These are phyloP conservation scores for Trametes punicea DNA, from an alignment of 768 basidiomycete species.

Conservation along the genomic window DNA sequence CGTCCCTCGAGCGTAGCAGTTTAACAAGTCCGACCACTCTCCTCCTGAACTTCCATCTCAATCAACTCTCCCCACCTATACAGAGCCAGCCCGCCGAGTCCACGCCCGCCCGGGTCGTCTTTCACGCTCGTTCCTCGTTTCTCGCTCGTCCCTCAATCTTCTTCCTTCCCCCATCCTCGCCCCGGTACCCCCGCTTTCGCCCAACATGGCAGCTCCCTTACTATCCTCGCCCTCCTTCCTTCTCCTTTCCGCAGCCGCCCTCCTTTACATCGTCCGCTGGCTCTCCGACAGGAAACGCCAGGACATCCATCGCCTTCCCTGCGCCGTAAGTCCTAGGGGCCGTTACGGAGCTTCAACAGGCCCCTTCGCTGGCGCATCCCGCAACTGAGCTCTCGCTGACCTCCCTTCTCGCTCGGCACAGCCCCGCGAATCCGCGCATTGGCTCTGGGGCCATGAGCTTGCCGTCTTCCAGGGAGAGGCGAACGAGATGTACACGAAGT, in stretches of 20 bases:
- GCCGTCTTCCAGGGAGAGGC: slow-evolving; percentile 33
- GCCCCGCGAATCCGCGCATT: slow-evolving; percentile 18
- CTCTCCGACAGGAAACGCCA: slow-evolving; percentile 9
- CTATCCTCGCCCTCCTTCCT: slow-evolving; percentile 1
- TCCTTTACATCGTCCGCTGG: slow-evolving; percentile 18
- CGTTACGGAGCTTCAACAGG: no score
- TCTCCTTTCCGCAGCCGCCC: slow-evolving; percentile 15
- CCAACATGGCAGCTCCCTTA: slow-evolving; percentile 6
- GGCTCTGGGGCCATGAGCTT: slow-evolving; percentile 39
- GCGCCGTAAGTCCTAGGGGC: slow-evolving; percentile 17
- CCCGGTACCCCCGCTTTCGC: background rate
- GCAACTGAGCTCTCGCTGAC: no score
- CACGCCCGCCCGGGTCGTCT: no score
- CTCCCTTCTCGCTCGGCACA: background rate
- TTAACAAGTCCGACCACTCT: no score
- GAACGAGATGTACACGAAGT: slow-evolving; percentile 33
- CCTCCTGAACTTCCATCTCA: no score
- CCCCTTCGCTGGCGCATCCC: no score
- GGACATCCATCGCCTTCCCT: slow-evolving; percentile 20
- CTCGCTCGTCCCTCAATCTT: background rate
- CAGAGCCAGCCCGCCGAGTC: no score
- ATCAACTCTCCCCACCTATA: no score
- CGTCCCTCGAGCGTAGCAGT: no score
- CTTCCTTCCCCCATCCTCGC: background rate
- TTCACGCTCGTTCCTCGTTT: background rate